A percentile compares a stretch with the other conserved stretches of the same genome.
Evolutionary conservation across 2,329 filamentous ascomycete genomes (phyloP).

Genomic region (Waltergamsia citrina): DNA sequence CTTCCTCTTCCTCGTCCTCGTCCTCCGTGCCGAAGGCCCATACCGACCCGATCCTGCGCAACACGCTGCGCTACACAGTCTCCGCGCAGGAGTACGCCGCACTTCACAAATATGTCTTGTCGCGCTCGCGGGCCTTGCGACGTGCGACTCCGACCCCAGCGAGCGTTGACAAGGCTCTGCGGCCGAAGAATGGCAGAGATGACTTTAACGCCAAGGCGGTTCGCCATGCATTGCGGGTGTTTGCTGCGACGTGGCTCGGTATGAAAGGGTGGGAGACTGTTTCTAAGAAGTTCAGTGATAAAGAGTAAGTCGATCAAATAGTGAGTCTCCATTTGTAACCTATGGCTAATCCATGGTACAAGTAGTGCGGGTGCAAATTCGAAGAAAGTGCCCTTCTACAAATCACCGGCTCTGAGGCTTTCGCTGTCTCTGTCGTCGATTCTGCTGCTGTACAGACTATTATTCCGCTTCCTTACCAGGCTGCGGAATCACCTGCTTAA

Average conservation of each 20-base stretch:
- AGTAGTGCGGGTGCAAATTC: slow-evolving; percentile 15
- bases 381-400: slow-evolving; percentile 47
- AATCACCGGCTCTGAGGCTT: slow-evolving; percentile 63
- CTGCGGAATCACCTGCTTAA: slow-evolving; percentile 71
- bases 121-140: slow-evolving; percentile 52
- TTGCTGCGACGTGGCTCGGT: slow-evolving; percentile 51
- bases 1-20: neutral
- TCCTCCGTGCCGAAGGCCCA: slow-evolving; percentile 11
- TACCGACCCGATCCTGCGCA: slow-evolving; percentile 67
- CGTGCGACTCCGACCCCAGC: slow-evolving; percentile 45
- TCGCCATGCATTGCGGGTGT: slow-evolving; percentile 61
- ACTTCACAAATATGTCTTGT: slow-evolving; percentile 75
- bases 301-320: slow-evolving; percentile 27
- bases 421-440: slow-evolving; percentile 79
- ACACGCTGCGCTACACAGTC: slow-evolving; percentile 79
- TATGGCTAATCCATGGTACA: neutral
- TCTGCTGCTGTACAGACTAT: slow-evolving; percentile 76
- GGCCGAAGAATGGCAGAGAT: slow-evolving; percentile 32
- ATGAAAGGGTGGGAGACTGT: slow-evolving; percentile 55
- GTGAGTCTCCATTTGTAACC: neutral
- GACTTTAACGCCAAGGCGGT: slow-evolving; percentile 64
- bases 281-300: slow-evolving; percentile 33
- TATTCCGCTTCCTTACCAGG: slow-evolving; percentile 81
- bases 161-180: slow-evolving; percentile 34
- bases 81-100: slow-evolving; percentile 76